Percentiles rank a stretch among this genome's conserved stretches.
phyloP scores from a whole-genome alignment of 495 filamentous ascomycete genomes.

The Neurospora sp. region DNA sequence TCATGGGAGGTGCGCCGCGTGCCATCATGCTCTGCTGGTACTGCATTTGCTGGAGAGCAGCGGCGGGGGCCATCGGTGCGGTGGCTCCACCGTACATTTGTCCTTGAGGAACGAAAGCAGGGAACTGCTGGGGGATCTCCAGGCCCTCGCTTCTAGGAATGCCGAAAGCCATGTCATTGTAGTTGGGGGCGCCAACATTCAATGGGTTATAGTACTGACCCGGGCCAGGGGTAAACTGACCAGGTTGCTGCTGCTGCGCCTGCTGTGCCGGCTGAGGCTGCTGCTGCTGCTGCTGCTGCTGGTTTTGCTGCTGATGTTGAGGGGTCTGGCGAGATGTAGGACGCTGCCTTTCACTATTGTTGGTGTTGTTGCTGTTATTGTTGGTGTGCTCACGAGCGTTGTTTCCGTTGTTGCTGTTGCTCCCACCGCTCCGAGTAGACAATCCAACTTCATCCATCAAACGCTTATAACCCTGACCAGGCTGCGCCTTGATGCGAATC shows the following conservation, averaged over 20 bases:
- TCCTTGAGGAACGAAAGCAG: slow-evolving; percentile 37
- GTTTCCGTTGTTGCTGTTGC: slow-evolving; percentile 38
- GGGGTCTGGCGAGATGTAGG: slow-evolving; percentile 5
- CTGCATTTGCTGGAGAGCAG: slow-evolving; percentile 44
- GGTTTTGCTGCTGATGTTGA: slow-evolving; percentile 12
- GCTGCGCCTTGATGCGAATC: slow-evolving; percentile 80
- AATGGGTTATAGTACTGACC: slow-evolving; percentile 36
- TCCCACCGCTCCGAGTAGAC: slow-evolving; percentile 43
- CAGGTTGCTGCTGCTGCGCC: slow-evolving; percentile 20
- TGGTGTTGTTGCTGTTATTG: slow-evolving; percentile 29
- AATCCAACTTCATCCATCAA: slow-evolving; percentile 95
- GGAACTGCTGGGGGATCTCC: slow-evolving; percentile 45
- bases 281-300: slow-evolving; percentile 8
- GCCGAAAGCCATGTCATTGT: slow-evolving; percentile 35
- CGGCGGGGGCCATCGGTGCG: slow-evolving; percentile 35
- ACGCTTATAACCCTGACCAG: slow-evolving; percentile 93
- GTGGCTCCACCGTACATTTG: slow-evolving; percentile 42
- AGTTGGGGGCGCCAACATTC: slow-evolving; percentile 23
- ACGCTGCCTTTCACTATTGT: slow-evolving; percentile 13
- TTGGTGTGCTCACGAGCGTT: slow-evolving; percentile 25
- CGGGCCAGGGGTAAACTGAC: slow-evolving; percentile 13
- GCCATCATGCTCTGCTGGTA: slow-evolving; percentile 50
- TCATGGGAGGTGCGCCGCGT: slow-evolving; percentile 39
- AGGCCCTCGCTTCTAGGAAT: slow-evolving; percentile 48
- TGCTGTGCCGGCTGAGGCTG: slow-evolving; percentile 13